These are phyloP conservation scores for Cladosporium austrohemisphaericum DNA, from an alignment of 2,329 filamentous ascomycete genomes.

Conservation along the genomic window DNA sequence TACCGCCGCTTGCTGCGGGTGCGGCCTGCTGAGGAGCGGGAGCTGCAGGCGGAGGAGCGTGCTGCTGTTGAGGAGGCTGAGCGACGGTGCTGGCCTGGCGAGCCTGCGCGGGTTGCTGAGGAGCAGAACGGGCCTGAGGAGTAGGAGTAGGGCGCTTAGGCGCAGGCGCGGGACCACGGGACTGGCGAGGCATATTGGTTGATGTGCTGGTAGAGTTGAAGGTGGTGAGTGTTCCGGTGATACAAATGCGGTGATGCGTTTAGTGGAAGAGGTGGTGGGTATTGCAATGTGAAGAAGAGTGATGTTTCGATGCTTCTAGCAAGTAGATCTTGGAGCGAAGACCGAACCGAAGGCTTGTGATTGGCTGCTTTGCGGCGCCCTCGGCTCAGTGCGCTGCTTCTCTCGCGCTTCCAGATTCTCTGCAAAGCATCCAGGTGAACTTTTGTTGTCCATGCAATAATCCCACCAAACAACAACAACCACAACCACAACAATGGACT, in stretches of 20 bases:
- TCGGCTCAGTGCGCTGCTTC: background rate
- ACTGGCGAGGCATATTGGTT: slow-evolving; percentile 46
- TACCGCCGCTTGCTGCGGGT: slow-evolving; percentile 55
- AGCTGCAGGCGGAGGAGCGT: slow-evolving; percentile 45
- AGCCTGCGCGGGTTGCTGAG: slow-evolving; percentile 62
- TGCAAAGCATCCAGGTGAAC: slow-evolving; percentile 6
- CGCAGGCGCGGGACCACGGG: slow-evolving; percentile 42
- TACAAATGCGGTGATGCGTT: background rate
- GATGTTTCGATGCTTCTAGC: background rate
- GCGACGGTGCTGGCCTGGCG: slow-evolving; percentile 31
- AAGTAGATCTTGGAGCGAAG: background rate
- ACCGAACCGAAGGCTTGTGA: background rate
- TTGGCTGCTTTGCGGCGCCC: slow-evolving; percentile 1
- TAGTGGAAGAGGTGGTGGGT: slow-evolving; percentile 4
- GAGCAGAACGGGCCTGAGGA: slow-evolving; percentile 50
- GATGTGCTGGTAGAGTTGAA: background rate
- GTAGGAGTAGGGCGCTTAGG: slow-evolving; percentile 40
- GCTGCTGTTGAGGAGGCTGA: slow-evolving; percentile 42
- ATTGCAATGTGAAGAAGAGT: background rate
- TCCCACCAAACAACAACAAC: background rate
- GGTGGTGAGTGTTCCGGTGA: background rate
- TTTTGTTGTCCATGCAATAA: background rate
- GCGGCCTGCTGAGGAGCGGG: slow-evolving; percentile 34
- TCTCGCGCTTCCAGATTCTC: slow-evolving; percentile 5
- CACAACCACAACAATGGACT: slow-evolving; percentile 3